Base-by-base conservation (phyloP, 2,329 filamentous ascomycete species). In the Cladophialophora exuberans region DNA sequence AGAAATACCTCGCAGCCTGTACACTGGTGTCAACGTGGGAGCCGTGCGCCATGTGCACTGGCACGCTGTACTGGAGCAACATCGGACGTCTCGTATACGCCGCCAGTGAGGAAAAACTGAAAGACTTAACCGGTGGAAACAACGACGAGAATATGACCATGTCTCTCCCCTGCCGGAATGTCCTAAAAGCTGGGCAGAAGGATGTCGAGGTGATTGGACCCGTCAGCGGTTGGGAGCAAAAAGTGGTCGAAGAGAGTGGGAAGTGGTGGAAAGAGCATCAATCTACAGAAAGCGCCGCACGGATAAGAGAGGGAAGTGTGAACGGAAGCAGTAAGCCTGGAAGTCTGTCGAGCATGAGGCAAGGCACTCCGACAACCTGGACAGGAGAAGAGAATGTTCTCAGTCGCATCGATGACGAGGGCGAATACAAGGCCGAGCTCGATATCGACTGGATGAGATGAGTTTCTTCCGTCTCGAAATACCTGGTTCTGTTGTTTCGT, bases 1-100 rank as follows among this genome's bases (percentile, higher is more conserved):
- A 76, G 57, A 69, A 72, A 11, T 82, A 76, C 60, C 70, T 82
- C 2, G 76, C 75, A 67, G 64, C 62, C 31, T 81, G 78, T 61
- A 80, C 78, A 0, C 64, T 81, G 33, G 75, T 80, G 42, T 76
- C 73, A 18, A 81, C 79, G 9, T 81, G 79, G 79, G 79, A 82
- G 64, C 79, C 79, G 1, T 82, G 79, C 56, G 78, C 76, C 17
- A 81, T 82, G 79, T 82, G 78, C 61, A 66, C 69, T 31, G 73
- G 72, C 4, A 75, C 75, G 2, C 71, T 77, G 39, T 76, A 77
- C 60, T 81, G 79, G 79, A 77, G 78, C 33, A 76, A 80, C 61
- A 81, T 82, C 52, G 79, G 79, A 4, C 69, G 79, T 2, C 65
- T 82, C 30, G 71, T 81, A 3, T 82, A 80, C 60, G 74, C 76